Base-by-base conservation (phyloP, 1,139 yeast genomes). In the Candida sp. region DNA sequence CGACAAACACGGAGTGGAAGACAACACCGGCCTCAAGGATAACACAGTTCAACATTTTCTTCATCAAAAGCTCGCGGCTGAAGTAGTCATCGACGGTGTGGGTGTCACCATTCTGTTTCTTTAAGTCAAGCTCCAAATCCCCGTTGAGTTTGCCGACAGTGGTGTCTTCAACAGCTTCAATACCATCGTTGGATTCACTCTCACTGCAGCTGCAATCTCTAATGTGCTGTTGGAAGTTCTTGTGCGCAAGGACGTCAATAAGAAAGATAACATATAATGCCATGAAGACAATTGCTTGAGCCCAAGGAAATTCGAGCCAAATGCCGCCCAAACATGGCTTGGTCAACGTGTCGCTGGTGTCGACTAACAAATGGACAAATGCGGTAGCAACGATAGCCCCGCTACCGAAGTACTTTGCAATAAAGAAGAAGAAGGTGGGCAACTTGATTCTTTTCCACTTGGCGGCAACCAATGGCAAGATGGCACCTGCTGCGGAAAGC, bases 1-100 rank as follows among this genome's bases (percentile, higher is more conserved):
- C 78, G 27, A 72, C 74, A 58, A 73, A 73, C 1, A 72, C 71
- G 11, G 77, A 72, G 58, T 73, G 78, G 60, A 73, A 72, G 9
- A 73, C 67, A 32, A 73, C 70, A 25, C 78, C 78, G 52, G 73
- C 72, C 58, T 73, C 78, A 26, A 73, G 62, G 8, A 72, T 63
- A 49, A 72, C 64, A 25, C 66, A 57, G 46, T 66, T 67, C 32
- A 66, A 48, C 26, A 68, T 63, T 50, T 53, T 55, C 38, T 54
- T 56, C 37, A 53, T 53, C n/a, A 54, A 28, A 30, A 46, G 39
- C 26, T 55, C 33, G 4, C 22, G 31, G 12, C 39, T 33, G 37
- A 34, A 38, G 12, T 33, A 7, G 30, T 38, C 39, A 11, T 46
- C 37, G 5, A 9, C 27, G 26, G 26, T 5, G 11, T 38, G 17